Evolutionary conservation across 148 eudicot genomes (phyloP).

Genomic region (Cornus suecica): DNA sequence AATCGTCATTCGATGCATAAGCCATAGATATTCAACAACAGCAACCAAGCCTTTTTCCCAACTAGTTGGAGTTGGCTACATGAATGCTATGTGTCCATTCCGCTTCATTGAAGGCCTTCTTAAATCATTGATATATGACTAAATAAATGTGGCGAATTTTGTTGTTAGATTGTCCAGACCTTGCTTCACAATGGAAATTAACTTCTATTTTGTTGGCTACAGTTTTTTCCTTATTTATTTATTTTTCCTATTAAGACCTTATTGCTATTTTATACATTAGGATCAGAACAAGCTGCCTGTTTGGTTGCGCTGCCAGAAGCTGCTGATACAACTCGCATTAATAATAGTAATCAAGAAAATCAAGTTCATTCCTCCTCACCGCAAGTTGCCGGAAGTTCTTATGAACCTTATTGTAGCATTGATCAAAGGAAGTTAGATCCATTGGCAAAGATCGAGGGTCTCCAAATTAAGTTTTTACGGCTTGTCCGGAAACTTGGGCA

Average conservation of each 20-base stretch:
- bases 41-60: too few relatives aligned
- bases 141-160: not conserved
- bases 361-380: constrained; percentile 26
- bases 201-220: not conserved
- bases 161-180: constrained; percentile 2
- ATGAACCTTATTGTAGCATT: constrained; percentile 21
- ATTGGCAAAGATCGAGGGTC: constrained; percentile 60
- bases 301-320: constrained; percentile 28
- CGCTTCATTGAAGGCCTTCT: too few relatives aligned
- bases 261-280: constrained; percentile 26
- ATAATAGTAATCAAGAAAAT: constrained; percentile 37
- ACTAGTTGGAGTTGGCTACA: too few relatives aligned
- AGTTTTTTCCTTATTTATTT: not conserved
- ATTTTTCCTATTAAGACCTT: not conserved
- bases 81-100: too few relatives aligned
- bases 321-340: constrained; percentile 29
- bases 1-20: not conserved
- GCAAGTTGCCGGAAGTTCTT: constrained; percentile 34
- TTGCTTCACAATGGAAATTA: constrained; percentile 8
- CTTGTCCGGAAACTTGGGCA: constrained; percentile 60
- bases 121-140: not conserved
- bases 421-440: constrained; percentile 52
- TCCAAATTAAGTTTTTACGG: constrained; percentile 74
- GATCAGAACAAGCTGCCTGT: constrained; percentile 26
- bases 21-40: too few relatives aligned